Conservation (phyloP, 208 protist species). For the Leishmania major region DNA sequence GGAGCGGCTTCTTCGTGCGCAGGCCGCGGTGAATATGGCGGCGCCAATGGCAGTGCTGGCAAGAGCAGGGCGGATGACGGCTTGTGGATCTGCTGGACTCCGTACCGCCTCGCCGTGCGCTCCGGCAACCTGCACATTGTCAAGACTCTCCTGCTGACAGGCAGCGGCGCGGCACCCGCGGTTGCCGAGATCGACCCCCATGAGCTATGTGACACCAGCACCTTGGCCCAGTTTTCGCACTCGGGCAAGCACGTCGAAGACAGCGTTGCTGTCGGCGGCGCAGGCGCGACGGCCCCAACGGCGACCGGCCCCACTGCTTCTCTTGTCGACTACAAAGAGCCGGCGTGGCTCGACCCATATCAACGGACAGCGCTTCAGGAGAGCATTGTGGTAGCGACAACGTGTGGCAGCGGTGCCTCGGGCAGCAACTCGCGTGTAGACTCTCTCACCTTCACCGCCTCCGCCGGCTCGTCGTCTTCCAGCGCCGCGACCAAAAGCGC, state of each 20-base stretch:
- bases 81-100: constrained; percentile 48
- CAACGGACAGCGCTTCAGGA: constrained; percentile 74
- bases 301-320: not conserved
- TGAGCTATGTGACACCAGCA: not conserved
- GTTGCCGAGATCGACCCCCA: not conserved
- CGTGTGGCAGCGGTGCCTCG: not conserved
- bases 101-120: constrained; percentile 59
- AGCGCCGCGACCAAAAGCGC: not conserved
- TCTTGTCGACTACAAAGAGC: constrained; percentile 69
- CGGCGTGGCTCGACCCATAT: constrained; percentile 43
- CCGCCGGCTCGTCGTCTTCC: not conserved
- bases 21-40: not conserved
- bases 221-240: not conserved
- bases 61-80: not conserved
- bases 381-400: constrained; percentile 27
- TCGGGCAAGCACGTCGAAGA: not conserved
- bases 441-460: not conserved
- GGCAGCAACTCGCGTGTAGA: not conserved
- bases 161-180: not conserved
- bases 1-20: not conserved
- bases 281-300: not conserved
- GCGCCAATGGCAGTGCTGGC: not conserved
- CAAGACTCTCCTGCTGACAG: constrained; percentile 18
- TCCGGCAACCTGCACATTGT: constrained; percentile 26
- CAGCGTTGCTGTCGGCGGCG: not conserved